A percentile compares a stretch with the other conserved stretches of the same genome.
Evolutionary conservation across 805 yeast genomes (phyloP).

Genomic region (Isabelozyma rhagii): DNA sequence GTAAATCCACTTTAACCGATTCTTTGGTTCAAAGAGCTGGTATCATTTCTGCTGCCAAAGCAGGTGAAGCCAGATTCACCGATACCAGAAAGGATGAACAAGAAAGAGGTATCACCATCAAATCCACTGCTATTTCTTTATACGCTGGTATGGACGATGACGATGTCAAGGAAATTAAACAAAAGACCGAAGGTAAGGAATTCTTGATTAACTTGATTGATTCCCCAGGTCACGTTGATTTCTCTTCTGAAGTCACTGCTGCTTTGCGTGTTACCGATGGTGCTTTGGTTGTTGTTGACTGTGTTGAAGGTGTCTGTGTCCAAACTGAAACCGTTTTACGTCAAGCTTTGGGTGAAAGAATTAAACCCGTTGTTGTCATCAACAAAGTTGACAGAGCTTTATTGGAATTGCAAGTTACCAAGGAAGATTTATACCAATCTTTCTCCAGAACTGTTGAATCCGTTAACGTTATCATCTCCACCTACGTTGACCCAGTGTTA

Average conservation of each 20-base stretch:
- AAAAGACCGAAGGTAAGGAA: conserved; percentile 87
- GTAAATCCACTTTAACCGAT: conserved; percentile 98
- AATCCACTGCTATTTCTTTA: conserved; percentile 97
- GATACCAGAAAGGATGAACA: conserved; percentile 99
- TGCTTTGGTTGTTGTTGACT: conserved; percentile 98
- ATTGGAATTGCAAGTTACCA: conserved; percentile 96
- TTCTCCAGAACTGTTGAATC: conserved; percentile 99
- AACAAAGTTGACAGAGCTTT: conserved; percentile 99
- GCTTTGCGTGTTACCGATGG: conserved; percentile 99
- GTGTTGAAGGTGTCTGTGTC: conserved; percentile 99
- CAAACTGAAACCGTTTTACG: conserved; percentile 99
- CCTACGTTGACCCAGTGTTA: conserved; percentile 83
- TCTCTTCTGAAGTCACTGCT: conserved; percentile 99
- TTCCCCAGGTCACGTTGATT: conserved; percentile 99
- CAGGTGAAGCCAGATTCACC: conserved; percentile 99
- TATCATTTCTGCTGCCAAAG: conserved; percentile 99
- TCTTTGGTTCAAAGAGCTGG: conserved; percentile 99
- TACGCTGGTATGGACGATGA: conserved; percentile 85
- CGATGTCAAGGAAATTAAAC: conserved; percentile 85
- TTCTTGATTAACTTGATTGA: conserved; percentile 98
- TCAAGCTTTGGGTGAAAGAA: conserved; percentile 99
- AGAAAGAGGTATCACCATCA: conserved; percentile 99
- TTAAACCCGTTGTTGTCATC: conserved; percentile 96
- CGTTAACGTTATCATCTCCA: conserved; percentile 96
- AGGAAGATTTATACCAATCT: conserved; percentile 98